These are phyloP conservation scores for Bidens hawaiensis DNA, from an alignment of 140 eudicot genomes.

Conservation along the genomic window DNA sequence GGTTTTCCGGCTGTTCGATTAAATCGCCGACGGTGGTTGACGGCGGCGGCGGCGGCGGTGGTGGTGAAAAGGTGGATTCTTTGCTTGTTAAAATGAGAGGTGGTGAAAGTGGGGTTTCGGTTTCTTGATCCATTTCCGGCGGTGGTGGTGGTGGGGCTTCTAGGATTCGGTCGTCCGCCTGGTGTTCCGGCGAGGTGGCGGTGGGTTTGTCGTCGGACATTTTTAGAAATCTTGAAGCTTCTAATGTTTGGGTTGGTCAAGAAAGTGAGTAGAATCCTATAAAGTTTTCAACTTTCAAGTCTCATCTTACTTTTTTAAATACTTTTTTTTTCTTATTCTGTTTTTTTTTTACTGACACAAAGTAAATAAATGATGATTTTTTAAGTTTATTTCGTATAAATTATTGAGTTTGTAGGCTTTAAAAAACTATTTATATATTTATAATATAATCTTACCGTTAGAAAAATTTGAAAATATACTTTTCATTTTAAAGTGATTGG, in stretches of 20 bases:
- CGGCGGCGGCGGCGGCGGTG: slow-evolving; percentile 4
- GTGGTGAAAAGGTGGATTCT: slow-evolving; percentile 9
- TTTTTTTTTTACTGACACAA: too few relatives aligned
- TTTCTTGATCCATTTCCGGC: slow-evolving; percentile 23
- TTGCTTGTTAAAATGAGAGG: slow-evolving; percentile 18
- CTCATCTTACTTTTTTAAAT: too few relatives aligned
- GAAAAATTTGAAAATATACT: too few relatives aligned
- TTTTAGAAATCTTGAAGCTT: neutral
- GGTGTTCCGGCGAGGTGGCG: slow-evolving; percentile 22
- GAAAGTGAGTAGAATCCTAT: too few relatives aligned
- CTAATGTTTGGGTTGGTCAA: neutral
- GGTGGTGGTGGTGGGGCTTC: neutral
- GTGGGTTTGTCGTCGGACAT: slow-evolving; percentile 39
- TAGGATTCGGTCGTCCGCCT: slow-evolving; percentile 13
- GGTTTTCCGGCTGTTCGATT: slow-evolving; percentile 23
- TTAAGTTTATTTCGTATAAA: too few relatives aligned
- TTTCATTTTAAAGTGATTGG: too few relatives aligned
- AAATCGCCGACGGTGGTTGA: slow-evolving; percentile 11
- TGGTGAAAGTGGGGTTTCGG: slow-evolving; percentile 34
- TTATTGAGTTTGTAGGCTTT: too few relatives aligned
- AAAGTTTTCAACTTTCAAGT: too few relatives aligned
- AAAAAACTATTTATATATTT: too few relatives aligned
- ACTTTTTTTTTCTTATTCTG: too few relatives aligned
- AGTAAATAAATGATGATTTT: too few relatives aligned
- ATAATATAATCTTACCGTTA: too few relatives aligned